Evolutionary conservation across 2,329 filamentous ascomycete species (phyloP), one percentile per base, ranked within the genome.

Genomic region (Metarhizium humberi): DNA sequence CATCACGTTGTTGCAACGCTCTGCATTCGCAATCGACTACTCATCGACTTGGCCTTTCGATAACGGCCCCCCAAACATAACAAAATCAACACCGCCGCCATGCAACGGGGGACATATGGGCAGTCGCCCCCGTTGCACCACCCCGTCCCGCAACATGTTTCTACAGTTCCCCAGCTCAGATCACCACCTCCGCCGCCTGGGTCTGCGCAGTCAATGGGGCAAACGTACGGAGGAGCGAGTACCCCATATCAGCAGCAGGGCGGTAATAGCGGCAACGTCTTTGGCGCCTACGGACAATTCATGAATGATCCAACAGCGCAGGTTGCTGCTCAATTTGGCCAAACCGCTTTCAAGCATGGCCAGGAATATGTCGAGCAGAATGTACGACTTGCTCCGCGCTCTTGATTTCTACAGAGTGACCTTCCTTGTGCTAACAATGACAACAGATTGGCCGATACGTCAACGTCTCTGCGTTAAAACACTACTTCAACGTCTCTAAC

Each of bases 401-500:
- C 32, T 2, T 34, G 10, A 34, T 34, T 8, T 34, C 6, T 34
- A 11, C 32, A 11, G 7, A 34, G 32, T 7, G 32, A 11, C 32
- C 7, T 34, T 11, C 4, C 10, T 6, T 34, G 8, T 32, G 59
- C 57, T 65, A 60, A 62, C 61, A 49, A 3, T 16, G 30, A 10
- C 46, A 46, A 54, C 16, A 80, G 78, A 73, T 81, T 61, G 80
- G 80, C 61, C 78, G 80, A 71, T 96, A 92, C 74, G 86, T 99
- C 73, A 96, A 92, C 67, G 88, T 97, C 63, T 87, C 88, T 14
- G 90, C 90, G 18, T 80, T 99, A 48, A 99, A 99, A 73, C 94
- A 96, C 75, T 99, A 97, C 80, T 99, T 99, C 78, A 96, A 97
- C 74, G 94, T 99, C 60, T 95, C 92, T 62, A 99, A 99, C 78